These are phyloP conservation scores for Colletotrichum musae DNA, from an alignment of 2,329 filamentous ascomycete species.

Conservation along the genomic window DNA sequence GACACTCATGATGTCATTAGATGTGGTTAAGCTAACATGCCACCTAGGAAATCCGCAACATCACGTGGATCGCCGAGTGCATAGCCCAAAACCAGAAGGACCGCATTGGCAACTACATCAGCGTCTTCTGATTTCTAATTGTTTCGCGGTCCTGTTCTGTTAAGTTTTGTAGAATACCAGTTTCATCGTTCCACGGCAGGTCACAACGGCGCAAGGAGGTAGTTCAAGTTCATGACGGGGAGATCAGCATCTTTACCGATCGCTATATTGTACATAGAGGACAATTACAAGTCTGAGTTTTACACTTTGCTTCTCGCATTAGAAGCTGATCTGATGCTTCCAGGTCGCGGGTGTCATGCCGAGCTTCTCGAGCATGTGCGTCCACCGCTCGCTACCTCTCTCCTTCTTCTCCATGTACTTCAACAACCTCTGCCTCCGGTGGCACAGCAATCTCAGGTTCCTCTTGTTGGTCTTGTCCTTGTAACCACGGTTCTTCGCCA, in stretches of 20 bases:
- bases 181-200: slow-evolving; percentile 43
- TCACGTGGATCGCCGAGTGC: slow-evolving; percentile 99
- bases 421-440: slow-evolving; percentile 90
- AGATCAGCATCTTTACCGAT: slow-evolving; percentile 43
- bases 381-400: slow-evolving; percentile 91
- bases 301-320: slow-evolving; percentile 55
- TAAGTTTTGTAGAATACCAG: slow-evolving; percentile 60
- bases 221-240: slow-evolving; percentile 40
- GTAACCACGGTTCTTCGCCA: slow-evolving; percentile 77
- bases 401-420: slow-evolving; percentile 91
- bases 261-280: slow-evolving; percentile 66
- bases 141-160: slow-evolving; percentile 46
- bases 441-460: slow-evolving; percentile 87
- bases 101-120: slow-evolving; percentile 98
- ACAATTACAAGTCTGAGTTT: slow-evolving; percentile 58
- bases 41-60: slow-evolving; percentile 96
- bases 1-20: slow-evolving; percentile 23
- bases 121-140: slow-evolving; percentile 78
- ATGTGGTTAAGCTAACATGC: slow-evolving; percentile 49
- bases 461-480: slow-evolving; percentile 96
- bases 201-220: slow-evolving; percentile 53
- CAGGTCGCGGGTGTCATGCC: slow-evolving; percentile 91
- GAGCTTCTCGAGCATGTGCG: slow-evolving; percentile 85
- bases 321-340: slow-evolving; percentile 89
- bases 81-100: slow-evolving; percentile 99